Evolutionary conservation across 2,329 filamentous ascomycete species (phyloP).

Genomic region (Fusarium torulosum): DNA sequence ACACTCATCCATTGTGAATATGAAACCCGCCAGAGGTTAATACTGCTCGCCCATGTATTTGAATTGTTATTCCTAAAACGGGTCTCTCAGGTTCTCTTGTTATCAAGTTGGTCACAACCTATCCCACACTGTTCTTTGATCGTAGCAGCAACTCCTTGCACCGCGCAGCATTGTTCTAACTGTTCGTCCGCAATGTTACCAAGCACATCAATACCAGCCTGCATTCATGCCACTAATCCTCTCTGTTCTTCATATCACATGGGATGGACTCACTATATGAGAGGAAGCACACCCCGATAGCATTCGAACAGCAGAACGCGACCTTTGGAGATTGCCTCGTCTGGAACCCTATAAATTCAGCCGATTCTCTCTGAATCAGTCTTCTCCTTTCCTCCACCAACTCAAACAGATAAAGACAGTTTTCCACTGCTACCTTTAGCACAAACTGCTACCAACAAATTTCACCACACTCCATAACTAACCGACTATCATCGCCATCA

Average conservation of each 20-base stretch:
- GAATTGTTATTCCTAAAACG: too few relatives aligned
- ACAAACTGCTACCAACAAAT: not conserved
- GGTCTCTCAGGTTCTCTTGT: too few relatives aligned
- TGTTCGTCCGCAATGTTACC: not conserved
- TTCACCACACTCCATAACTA: not conserved
- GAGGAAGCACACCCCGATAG: rapidly evolving
- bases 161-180: not conserved
- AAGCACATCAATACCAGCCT: not conserved
- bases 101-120: too few relatives aligned
- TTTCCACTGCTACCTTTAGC: not conserved
- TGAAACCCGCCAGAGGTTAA: too few relatives aligned
- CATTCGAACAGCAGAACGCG: not conserved
- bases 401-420: too few relatives aligned
- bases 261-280: not conserved
- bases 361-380: rapidly evolving
- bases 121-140: too few relatives aligned
- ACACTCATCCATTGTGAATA: too few relatives aligned
- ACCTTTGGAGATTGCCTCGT: not conserved
- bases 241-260: not conserved
- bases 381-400: not conserved
- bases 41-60: too few relatives aligned
- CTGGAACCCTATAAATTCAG: not conserved
- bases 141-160: too few relatives aligned
- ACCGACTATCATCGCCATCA: not conserved
- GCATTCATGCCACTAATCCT: not conserved